Evolutionary conservation across 179 eudicot species (phyloP).

Genomic region (Sideroxylon spinosum): DNA sequence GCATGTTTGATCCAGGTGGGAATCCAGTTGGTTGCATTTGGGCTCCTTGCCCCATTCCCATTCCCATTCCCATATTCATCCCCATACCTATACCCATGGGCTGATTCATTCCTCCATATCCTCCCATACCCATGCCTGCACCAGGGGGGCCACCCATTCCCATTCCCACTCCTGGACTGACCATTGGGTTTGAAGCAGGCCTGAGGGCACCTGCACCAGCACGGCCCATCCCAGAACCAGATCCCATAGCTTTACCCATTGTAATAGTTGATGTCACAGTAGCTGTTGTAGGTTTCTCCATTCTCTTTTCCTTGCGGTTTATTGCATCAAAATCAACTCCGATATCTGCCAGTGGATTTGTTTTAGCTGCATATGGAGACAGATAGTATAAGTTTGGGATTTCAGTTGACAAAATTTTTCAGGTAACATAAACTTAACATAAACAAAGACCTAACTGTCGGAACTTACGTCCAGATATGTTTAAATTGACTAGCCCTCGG

Average conservation of each 20-base stretch:
- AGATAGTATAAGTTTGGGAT: neutral
- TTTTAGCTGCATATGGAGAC: constrained; percentile 64
- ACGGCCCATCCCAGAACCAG: constrained; percentile 97
- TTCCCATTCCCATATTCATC: constrained; percentile 41
- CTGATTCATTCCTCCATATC: constrained; percentile 6
- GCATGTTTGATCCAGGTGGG: constrained; percentile 46
- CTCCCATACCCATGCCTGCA: constrained; percentile 39
- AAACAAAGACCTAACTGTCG: neutral
- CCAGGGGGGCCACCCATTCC: neutral
- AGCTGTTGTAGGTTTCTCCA: constrained; percentile 72
- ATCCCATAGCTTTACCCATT: constrained; percentile 99
- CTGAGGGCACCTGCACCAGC: constrained; percentile 63
- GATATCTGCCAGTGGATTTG: constrained; percentile 78
- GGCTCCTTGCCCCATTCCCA: constrained; percentile 46
- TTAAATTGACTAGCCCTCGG: constrained; percentile 86
- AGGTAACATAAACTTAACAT: neutral
- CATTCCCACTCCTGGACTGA: constrained; percentile 38
- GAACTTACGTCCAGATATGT: constrained; percentile 90
- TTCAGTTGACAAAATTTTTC: neutral
- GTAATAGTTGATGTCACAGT: constrained; percentile 53
- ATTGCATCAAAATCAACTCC: constrained; percentile 94
- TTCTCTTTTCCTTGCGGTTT: constrained; percentile 91
- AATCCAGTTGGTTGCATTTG: constrained; percentile 46
- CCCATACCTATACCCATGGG: constrained; percentile 27
- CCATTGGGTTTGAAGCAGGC: constrained; percentile 54